Conservation (phyloP, 192 early-diverging fungal genomes). For the Jimgerdemannia lactiflua region DNA sequence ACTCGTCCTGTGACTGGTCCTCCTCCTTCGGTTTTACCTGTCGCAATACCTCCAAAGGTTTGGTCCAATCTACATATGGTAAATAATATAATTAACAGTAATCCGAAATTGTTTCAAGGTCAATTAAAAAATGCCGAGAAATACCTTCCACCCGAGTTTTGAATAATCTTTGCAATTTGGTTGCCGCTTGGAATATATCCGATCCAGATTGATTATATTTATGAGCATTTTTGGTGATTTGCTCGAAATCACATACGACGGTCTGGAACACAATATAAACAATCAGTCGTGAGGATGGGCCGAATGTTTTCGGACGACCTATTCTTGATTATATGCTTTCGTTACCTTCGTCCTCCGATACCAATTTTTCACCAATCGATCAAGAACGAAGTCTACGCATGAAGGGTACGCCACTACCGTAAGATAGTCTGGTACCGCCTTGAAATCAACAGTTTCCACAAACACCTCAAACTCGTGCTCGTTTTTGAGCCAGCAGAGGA, state of each 20-base stretch:
- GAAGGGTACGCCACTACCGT: constrained; percentile 67
- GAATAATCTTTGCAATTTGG: not conserved
- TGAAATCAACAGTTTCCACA: constrained; percentile 58
- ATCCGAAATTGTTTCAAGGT: not conserved
- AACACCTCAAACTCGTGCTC: constrained; percentile 52
- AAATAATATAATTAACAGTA: not conserved
- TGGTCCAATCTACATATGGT: not conserved
- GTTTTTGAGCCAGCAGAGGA: constrained; percentile 38
- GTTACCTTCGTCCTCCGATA: constrained; percentile 58
- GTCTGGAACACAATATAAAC: constrained; percentile 29
- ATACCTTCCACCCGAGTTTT: not conserved
- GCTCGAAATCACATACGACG: constrained; percentile 62
- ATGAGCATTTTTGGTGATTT: constrained; percentile 64
- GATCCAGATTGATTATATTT: constrained; percentile 57
- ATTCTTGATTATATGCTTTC: not conserved
- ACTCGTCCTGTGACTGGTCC: not conserved
- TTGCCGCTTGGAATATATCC: not conserved
- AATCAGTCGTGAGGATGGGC: not conserved
- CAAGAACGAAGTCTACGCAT: constrained; percentile 57
- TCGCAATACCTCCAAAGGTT: not conserved
- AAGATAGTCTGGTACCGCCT: constrained; percentile 61
- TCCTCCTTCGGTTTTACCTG: not conserved
- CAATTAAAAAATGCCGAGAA: too few relatives aligned
- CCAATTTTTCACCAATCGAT: constrained; percentile 52
- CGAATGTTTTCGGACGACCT: too few relatives aligned